phyloP scores from a whole-genome alignment of 192 early-diverging fungal species.

The Backusella sp. region DNA sequence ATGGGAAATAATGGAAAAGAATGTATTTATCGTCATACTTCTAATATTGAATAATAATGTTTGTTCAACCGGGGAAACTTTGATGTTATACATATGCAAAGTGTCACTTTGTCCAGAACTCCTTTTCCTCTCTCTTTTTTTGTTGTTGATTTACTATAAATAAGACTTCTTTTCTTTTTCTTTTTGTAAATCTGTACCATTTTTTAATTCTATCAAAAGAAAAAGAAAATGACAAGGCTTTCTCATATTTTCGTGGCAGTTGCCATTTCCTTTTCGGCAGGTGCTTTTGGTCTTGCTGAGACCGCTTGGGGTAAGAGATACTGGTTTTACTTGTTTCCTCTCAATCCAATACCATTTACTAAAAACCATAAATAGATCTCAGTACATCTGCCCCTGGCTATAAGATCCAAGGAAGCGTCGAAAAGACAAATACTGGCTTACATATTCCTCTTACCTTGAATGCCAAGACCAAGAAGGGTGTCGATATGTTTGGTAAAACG shows the following conservation, averaged over 20 bases:
- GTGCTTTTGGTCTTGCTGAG: not conserved
- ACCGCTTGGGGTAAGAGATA: conserved; percentile 13
- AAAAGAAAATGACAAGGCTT: conserved; percentile 15
- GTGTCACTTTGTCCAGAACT: not conserved
- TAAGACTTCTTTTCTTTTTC: not conserved
- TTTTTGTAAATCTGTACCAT: not conserved
- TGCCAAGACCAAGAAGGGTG: not conserved
- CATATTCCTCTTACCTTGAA: conserved; percentile 19
- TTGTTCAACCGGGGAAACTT: not conserved
- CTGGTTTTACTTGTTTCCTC: not conserved
- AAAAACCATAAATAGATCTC: not conserved
- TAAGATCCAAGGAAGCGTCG: conserved; percentile 10
- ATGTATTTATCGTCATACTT: not conserved
- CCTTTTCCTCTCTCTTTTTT: not conserved
- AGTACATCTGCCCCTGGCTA: conserved; percentile 20
- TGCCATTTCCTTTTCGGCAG: conserved; percentile 15
- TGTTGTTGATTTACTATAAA: not conserved
- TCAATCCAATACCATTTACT: not conserved
- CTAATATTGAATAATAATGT: not conserved
- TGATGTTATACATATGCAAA: not conserved
- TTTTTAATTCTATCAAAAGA: not conserved
- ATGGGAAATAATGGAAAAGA: not conserved
- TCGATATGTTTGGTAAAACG: conserved; percentile 43
- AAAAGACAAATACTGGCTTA: conserved; percentile 15
- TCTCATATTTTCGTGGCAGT: conserved; percentile 17